Base-by-base conservation (phyloP, 2,329 filamentous ascomycete genomes). In the Neofusicoccum laricinum region DNA sequence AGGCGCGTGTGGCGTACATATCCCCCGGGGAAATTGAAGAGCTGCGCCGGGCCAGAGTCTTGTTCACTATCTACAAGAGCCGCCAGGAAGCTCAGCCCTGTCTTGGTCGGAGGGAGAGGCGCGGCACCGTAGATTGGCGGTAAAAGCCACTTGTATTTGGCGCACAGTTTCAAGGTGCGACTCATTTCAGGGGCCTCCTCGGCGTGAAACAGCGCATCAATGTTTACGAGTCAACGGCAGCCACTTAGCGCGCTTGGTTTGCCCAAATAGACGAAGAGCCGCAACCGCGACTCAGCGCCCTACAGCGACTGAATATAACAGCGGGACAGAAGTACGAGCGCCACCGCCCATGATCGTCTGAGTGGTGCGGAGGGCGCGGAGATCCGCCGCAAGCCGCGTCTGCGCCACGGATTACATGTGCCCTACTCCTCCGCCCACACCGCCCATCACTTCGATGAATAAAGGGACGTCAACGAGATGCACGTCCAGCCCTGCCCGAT, bases 191-290 rank as follows among this genome's bases (percentile, higher is more conserved):
- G 61, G 49, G 49, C 14, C 14, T 51, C 38, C 49, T 53, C 61
- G 49, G 50, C 40, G 38, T 63, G 61, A 63, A 63, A 63, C 61
- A 49, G 49, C 15, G 34, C 36, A 36, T 40, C 55, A 46, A 19
- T 46, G 41, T 59, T 17, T 17, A 63, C 61, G 61, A 63, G 61
- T 63, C 61, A 63, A 53, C 50, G 30, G 48, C 48, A 63, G 48
- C 59, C 46, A 32, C 32, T 34, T 51, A 53, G 59, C 40, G 38
- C 49, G 61, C 61, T 46, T 55, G 11, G 25, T 32, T 53, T 51
- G 12, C 61, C 61, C n/a, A 46, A 53, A 63, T 14, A 55, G 49
- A 63, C 40, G 40, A 41, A 32, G 32, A 63, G 49, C 40, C 48
- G 32, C 61, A 30, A 46, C 49, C 49, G 46, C 61, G 61, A 63